These are phyloP conservation scores for Lophiostoma macrostomum DNA, from an alignment of 495 filamentous ascomycete genomes.

Conservation along the genomic window DNA sequence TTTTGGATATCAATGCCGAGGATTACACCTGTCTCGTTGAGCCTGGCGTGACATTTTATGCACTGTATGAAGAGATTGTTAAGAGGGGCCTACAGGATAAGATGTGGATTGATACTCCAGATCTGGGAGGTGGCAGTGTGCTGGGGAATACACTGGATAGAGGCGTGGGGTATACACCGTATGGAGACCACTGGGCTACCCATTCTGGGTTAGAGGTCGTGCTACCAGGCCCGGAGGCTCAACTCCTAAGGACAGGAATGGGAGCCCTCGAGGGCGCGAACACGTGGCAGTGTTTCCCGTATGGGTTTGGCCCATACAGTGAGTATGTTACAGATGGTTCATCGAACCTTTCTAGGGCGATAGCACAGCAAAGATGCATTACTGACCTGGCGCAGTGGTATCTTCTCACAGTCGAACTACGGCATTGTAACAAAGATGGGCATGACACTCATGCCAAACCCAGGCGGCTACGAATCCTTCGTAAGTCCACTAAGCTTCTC, in stretches of 20 bases:
- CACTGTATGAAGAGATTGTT: conserved; percentile 52
- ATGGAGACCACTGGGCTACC: conserved; percentile 50
- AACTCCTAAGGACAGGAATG: conserved; percentile 48
- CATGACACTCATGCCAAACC: conserved; percentile 28
- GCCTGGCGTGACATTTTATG: conserved; percentile 56
- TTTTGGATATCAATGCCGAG: conserved; percentile 36
- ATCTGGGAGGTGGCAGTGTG: conserved; percentile 57
- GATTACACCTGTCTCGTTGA: conserved; percentile 35
- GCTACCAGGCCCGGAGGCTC: conserved; percentile 47
- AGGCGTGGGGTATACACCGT: conserved; percentile 46
- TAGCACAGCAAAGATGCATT: background rate
- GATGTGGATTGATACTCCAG: conserved; percentile 54
- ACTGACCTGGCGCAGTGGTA: conserved; percentile 11
- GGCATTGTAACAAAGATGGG: conserved; percentile 31
- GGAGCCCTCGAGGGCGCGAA: conserved; percentile 42
- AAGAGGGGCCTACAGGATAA: conserved; percentile 44
- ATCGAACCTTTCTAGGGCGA: background rate
- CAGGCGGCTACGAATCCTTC: conserved; percentile 22
- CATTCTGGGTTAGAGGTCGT: conserved; percentile 52
- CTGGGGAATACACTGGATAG: conserved; percentile 52
- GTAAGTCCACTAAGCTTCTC: background rate
- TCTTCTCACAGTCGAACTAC: conserved; percentile 30
- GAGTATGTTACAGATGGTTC: conserved; percentile 7
- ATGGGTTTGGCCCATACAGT: conserved; percentile 25
- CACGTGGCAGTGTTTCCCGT: conserved; percentile 29